Percentiles rank a stretch among this genome's conserved stretches.
These are phyloP conservation scores for Tylopilus vinaceipallidus DNA, from an alignment of 768 basidiomycete species.

Conservation along the genomic window DNA sequence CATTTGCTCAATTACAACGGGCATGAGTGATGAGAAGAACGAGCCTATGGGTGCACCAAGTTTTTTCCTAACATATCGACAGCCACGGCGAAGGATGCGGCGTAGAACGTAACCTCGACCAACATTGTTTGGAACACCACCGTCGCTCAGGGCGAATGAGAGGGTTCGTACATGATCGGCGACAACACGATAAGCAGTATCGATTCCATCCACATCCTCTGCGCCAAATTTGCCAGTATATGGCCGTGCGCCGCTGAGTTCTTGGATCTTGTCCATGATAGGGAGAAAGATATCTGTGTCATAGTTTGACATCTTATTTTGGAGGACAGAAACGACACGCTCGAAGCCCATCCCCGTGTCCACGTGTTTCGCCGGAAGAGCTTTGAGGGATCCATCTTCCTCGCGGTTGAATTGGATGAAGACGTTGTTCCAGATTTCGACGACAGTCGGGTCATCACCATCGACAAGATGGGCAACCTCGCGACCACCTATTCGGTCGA, in stretches of 20 bases:
- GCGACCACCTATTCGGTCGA: constrained; percentile 95
- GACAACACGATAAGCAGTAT: constrained; percentile 96
- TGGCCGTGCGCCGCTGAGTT: constrained; percentile 82
- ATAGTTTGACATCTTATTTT: constrained; percentile 92
- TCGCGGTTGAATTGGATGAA: constrained; percentile 99
- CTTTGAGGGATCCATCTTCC: constrained; percentile 73
- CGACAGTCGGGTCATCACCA: constrained; percentile 92
- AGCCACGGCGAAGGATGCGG: constrained; percentile 88
- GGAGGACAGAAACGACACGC: constrained; percentile 90
- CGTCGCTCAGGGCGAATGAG: constrained; percentile 94
- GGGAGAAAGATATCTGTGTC: constrained; percentile 95
- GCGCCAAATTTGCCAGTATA: constrained; percentile 91
- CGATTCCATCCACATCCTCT: constrained; percentile 94
- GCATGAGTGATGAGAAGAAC: constrained; percentile 92
- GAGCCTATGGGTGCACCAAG: constrained; percentile 88
- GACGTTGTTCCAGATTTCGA: constrained; percentile 99
- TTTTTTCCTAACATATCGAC: constrained; percentile 95
- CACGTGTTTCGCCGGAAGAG: constrained; percentile 90
- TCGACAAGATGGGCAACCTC: constrained; percentile 94
- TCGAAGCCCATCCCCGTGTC: constrained; percentile 99
- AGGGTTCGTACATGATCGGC: constrained; percentile 96
- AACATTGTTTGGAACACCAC: constrained; percentile 94
- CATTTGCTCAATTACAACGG: constrained; percentile 86
- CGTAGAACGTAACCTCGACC: constrained; percentile 97
- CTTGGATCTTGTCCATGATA: constrained; percentile 82